Evolutionary conservation across 2,329 filamentous ascomycete species (phyloP).

Genomic region (Microsporum ferrugineum): DNA sequence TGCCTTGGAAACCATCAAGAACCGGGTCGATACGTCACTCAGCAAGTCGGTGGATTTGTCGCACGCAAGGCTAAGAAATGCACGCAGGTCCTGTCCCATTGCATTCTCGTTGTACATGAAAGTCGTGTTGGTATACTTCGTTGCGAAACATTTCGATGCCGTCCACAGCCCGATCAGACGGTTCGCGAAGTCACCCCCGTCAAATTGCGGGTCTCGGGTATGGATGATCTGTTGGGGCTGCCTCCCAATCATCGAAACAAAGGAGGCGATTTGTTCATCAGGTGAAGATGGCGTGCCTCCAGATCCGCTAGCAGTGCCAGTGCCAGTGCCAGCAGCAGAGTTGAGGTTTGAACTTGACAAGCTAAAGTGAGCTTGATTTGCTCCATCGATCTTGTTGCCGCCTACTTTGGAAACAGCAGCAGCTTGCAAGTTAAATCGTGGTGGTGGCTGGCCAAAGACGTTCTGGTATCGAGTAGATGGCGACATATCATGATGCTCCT

Average conservation of each 20-base stretch:
- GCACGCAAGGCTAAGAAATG: slow-evolving; percentile 17
- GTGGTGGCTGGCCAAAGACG: slow-evolving; percentile 14
- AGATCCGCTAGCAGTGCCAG: background rate
- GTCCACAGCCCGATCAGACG: slow-evolving; percentile 13
- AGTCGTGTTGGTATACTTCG: slow-evolving; percentile 4
- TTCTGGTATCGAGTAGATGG: slow-evolving; percentile 2
- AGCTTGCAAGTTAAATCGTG: slow-evolving; percentile 6
- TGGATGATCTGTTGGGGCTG: background rate
- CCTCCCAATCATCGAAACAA: background rate
- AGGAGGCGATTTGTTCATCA: background rate
- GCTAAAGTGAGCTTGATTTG: background rate
- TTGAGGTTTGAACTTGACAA: background rate
- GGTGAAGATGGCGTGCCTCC: background rate
- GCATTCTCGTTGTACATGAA: slow-evolving; percentile 1
- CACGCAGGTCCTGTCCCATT: slow-evolving; percentile 13
- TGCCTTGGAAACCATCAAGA: slow-evolving; percentile 19
- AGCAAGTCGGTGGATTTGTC: slow-evolving; percentile 16
- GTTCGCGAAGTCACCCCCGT: background rate
- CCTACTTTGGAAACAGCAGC: background rate
- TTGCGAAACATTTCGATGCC: slow-evolving; percentile 7
- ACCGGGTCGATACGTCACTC: slow-evolving; percentile 16
- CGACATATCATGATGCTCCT: background rate
- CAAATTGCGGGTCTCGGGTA: background rate
- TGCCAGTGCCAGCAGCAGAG: background rate
- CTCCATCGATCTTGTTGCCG: background rate